Evolutionary conservation across 2,329 filamentous ascomycete genomes (phyloP).

Genomic region (Annulohypoxylon truncatum): DNA sequence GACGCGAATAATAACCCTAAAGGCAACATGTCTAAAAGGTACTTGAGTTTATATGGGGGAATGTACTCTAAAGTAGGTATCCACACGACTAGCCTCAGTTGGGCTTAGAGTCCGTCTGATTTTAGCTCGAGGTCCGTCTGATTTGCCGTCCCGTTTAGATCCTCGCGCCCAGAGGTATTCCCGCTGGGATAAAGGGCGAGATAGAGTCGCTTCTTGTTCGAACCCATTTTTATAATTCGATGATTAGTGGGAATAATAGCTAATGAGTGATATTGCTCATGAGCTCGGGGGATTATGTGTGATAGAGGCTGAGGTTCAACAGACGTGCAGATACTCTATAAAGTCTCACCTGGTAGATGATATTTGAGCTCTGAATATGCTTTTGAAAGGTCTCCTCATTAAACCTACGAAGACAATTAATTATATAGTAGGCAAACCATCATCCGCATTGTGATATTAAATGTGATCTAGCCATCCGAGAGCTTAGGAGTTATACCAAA

Average conservation of each 20-base stretch:
- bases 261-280: neutral
- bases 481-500: neutral
- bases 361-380: neutral
- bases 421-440: neutral
- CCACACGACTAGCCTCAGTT: no score
- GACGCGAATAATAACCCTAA: no score
- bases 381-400: neutral
- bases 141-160: no score
- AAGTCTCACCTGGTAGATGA: neutral
- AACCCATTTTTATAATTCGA: conserved; percentile 2
- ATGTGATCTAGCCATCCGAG: neutral
- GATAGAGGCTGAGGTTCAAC: neutral
- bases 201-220: conserved; percentile 49
- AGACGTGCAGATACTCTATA: neutral
- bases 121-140: no score
- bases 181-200: conserved; percentile 50
- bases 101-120: no score
- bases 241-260: neutral
- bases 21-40: no score
- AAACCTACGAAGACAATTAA: neutral
- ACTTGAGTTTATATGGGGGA: no score
- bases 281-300: neutral
- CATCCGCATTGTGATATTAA: neutral
- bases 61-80: no score
- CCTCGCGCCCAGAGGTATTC: conserved; percentile 35